Evolutionary conservation across 768 basidiomycete genomes (phyloP), one percentile per base, ranked within the genome.

Genomic region (Antrodiella citrinella): DNA sequence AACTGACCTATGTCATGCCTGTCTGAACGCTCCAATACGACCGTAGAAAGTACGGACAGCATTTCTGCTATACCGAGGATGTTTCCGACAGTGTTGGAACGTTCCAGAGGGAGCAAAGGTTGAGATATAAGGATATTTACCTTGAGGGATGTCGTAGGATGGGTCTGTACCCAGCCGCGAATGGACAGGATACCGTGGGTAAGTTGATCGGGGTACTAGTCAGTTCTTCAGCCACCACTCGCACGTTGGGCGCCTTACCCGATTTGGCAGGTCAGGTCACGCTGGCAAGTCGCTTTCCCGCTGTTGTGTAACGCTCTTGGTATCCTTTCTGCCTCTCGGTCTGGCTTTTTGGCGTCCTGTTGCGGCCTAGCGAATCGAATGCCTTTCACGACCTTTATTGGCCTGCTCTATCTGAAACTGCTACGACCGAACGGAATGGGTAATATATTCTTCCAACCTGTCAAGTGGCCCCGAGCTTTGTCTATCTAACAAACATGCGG

Each of bases 161-260:
- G 51, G 60, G 54, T 64, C 56, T 62, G 60, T 60, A 56, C 57
- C 59, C 51, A 38, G 45, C 54, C 56, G 44, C 52, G 52, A 59
- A 55, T 49, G 52, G 54, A 51, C 38, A 58, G 52, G 47, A 51
- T 35, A 53, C 58, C 54, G 55, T 56, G 66, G 63, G 66, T 67
- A 64, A 63, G 59, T 54, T 52, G 49, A 41, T 43, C 41, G 50
- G 47, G 48, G 51, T 52, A 64, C 72, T 74, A 50, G 63, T 63
- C 48, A 74, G 73, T 72, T 72, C 57, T 63, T 67, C 57, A 69
- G 65, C 72, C 71, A 71, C 71, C 25, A 18, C 57, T 71, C 69
- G 48, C 69, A 67, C 69, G 65, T 40, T 26, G 26, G 21, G 44
- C 42, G 48, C 45, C 45, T 40, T 44, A 5, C 51, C 57, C 26